Evolutionary conservation across 1,284 basidiomycete species (phyloP).

Genomic region (Fereydounia khargensis): DNA sequence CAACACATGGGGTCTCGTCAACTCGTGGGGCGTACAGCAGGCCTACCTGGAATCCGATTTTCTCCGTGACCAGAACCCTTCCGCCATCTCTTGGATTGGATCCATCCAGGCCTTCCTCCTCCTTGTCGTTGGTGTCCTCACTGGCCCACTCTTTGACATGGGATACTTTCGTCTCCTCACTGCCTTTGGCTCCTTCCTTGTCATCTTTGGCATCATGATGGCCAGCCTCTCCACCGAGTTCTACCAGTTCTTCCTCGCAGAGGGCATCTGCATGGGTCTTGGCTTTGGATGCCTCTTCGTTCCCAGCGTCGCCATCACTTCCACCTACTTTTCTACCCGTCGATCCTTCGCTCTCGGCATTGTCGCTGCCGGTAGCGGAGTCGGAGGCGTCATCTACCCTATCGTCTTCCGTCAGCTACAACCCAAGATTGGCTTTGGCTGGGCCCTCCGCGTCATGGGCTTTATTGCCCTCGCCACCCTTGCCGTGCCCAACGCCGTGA

Average conservation of each 20-base stretch:
- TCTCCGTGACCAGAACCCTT: constrained; percentile 21
- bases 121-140: constrained; percentile 21
- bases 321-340: constrained; percentile 24
- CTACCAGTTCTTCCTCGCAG: constrained; percentile 44
- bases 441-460: constrained; percentile 36
- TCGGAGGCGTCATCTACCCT: constrained; percentile 44
- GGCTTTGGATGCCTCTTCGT: constrained; percentile 37
- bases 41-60: constrained; percentile 25
- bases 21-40: constrained; percentile 38
- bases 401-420: constrained; percentile 33
- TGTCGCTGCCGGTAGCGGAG: constrained; percentile 32
- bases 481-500: constrained; percentile 1
- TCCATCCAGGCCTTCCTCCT: constrained; percentile 38
- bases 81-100: constrained; percentile 37
- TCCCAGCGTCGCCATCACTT: constrained; percentile 21
- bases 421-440: constrained; percentile 31
- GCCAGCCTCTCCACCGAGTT: constrained; percentile 38
- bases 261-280: constrained; percentile 42
- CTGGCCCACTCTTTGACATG: constrained; percentile 36
- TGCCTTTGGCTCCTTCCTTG: constrained; percentile 15
- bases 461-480: constrained; percentile 30
- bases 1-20: constrained; percentile 35
- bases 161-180: constrained; percentile 30
- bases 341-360: constrained; percentile 35
- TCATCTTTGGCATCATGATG: constrained; percentile 43